phyloP scores from a whole-genome alignment of 2,329 filamentous ascomycete genomes.

The Neofusicoccum sp. region DNA sequence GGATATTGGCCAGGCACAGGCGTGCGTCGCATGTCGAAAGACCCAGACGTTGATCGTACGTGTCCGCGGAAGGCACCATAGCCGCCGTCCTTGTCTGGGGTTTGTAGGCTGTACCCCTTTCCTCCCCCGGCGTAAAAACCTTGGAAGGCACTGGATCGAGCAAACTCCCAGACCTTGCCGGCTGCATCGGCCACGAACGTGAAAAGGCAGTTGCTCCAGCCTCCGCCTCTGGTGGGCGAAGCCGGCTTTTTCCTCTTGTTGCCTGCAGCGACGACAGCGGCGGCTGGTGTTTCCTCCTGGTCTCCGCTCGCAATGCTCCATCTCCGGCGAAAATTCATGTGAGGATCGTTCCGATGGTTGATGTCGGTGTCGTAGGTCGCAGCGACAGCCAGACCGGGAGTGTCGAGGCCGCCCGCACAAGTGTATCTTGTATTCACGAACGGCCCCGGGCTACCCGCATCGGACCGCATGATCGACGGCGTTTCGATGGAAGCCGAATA shows the following conservation, averaged over 20 bases:
- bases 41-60: not conserved
- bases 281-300: not conserved
- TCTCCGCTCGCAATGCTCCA: slow-evolving; percentile 23
- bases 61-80: slow-evolving; percentile 32
- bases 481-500: slow-evolving; percentile 12
- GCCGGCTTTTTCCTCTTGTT: slow-evolving; percentile 23
- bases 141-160: slow-evolving; percentile 64
- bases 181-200: slow-evolving; percentile 65
- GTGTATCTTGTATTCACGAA: slow-evolving; percentile 53
- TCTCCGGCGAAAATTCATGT: slow-evolving; percentile 32
- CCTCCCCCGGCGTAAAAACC: slow-evolving; percentile 89
- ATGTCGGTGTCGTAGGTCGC: slow-evolving; percentile 43
- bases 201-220: slow-evolving; percentile 61
- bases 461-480: slow-evolving; percentile 18
- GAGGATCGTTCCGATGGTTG: slow-evolving; percentile 24
- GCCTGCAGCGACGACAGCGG: not conserved
- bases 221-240: slow-evolving; percentile 22
- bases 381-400: slow-evolving; percentile 39
- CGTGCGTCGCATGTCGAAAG: slow-evolving; percentile 3
- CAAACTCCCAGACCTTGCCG: slow-evolving; percentile 83
- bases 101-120: slow-evolving; percentile 60
- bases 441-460: slow-evolving; percentile 40
- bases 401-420: slow-evolving; percentile 52
- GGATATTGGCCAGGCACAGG: slow-evolving; percentile 57
- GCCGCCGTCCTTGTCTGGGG: slow-evolving; percentile 26